These are phyloP conservation scores for Daldinia vernicosa DNA, from an alignment of 495 filamentous ascomycete species.

Conservation along the genomic window DNA sequence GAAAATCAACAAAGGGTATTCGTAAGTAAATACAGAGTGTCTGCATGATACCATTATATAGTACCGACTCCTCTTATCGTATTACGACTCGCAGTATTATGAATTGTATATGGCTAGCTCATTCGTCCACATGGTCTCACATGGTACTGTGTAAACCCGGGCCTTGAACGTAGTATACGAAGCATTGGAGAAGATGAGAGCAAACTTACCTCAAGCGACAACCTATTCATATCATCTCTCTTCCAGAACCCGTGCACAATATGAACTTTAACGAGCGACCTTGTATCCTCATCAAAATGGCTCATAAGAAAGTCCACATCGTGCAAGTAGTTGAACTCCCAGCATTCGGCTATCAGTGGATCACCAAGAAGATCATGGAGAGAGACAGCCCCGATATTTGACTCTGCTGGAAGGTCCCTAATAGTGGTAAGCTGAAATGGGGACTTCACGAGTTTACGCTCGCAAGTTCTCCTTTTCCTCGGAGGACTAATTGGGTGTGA, in stretches of 20 bases:
- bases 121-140: not conserved
- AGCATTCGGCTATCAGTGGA: constrained; percentile 83
- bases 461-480: constrained; percentile 41
- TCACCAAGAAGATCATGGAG: constrained; percentile 80
- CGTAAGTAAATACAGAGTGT: not conserved
- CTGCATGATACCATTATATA: not conserved
- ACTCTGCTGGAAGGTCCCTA: constrained; percentile 64
- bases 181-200: not conserved
- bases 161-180: not conserved
- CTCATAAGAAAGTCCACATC: constrained; percentile 76
- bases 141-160: not conserved
- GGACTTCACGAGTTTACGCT: constrained; percentile 54
- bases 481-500: constrained; percentile 55
- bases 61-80: not conserved
- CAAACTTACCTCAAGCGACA: constrained; percentile 66
- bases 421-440: constrained; percentile 81
- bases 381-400: constrained; percentile 73
- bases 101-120: not conserved
- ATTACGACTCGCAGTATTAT: not conserved
- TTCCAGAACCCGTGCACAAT: constrained; percentile 92
- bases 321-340: constrained; percentile 90
- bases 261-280: constrained; percentile 70
- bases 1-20: not conserved
- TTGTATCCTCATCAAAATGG: constrained; percentile 75
- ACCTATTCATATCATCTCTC: constrained; percentile 68